Conservation (phyloP, 1,284 basidiomycete species). For the Microbotryum silenes-acaulis region DNA sequence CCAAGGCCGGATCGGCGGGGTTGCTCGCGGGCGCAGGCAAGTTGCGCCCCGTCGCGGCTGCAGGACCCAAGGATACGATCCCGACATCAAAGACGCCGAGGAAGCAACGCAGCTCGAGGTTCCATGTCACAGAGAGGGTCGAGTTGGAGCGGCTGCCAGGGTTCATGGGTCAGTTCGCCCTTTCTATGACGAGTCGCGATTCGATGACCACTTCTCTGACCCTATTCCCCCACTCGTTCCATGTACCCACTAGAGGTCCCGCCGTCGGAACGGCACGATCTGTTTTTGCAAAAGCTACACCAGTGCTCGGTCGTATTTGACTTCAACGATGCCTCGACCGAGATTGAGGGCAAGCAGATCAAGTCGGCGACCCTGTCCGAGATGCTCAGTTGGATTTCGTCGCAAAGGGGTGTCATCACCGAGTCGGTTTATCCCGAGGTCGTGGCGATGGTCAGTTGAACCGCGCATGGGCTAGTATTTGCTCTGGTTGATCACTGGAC, state of each 20-base stretch:
- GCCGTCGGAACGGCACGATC: slow-evolving; percentile 73
- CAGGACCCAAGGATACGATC: slow-evolving; percentile 74
- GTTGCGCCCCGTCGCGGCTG: slow-evolving; percentile 18
- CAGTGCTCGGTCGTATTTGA: slow-evolving; percentile 97
- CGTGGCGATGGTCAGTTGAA: slow-evolving; percentile 75
- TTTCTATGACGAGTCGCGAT: too few relatives aligned
- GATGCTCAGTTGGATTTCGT: slow-evolving; percentile 99
- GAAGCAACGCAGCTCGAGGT: slow-evolving; percentile 91
- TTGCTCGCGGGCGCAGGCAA: slow-evolving; percentile 40
- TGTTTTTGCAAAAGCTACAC: slow-evolving; percentile 91
- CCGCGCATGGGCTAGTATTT: too few relatives aligned
- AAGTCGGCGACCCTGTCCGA: slow-evolving; percentile 97
- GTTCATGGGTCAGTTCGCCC: slow-evolving; percentile 68
- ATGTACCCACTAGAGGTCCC: slow-evolving; percentile 59
- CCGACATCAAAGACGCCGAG: slow-evolving; percentile 89
- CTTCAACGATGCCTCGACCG: slow-evolving; percentile 94
- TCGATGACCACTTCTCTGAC: slow-evolving; percentile 1
- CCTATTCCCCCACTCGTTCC: slow-evolving; percentile 1
- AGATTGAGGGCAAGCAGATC: slow-evolving; percentile 95
- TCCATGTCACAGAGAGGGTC: slow-evolving; percentile 91
- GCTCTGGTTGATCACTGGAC: background rate
- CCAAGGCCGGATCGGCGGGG: slow-evolving; percentile 45
- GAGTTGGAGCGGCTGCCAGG: slow-evolving; percentile 90
- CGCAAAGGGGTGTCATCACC: slow-evolving; percentile 90
- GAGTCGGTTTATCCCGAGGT: slow-evolving; percentile 99